phyloP scores from a whole-genome alignment of 805 yeast species.

The Wickerhamomyces sydowiorum region DNA sequence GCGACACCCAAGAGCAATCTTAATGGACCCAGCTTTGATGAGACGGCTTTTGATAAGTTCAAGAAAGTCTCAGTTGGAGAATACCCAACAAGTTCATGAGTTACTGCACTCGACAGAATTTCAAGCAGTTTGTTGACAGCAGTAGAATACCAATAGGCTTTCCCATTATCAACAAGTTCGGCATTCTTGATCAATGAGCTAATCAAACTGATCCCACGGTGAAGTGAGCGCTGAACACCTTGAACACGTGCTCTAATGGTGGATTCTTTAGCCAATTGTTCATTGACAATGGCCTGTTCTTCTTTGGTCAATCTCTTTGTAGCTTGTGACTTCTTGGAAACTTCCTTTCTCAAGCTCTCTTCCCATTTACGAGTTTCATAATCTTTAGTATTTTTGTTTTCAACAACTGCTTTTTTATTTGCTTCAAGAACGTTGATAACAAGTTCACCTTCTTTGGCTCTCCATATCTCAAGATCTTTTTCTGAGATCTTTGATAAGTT shows the following conservation, averaged over 20 bases:
- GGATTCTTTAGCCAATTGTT: constrained; percentile 60
- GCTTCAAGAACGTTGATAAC: constrained; percentile 57
- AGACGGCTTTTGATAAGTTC: constrained; percentile 44
- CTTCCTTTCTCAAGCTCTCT: constrained; percentile 68
- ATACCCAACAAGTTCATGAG: constrained; percentile 34
- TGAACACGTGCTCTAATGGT: constrained; percentile 45
- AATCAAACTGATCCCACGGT: constrained; percentile 49
- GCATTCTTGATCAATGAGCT: constrained; percentile 47
- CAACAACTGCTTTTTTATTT: constrained; percentile 37
- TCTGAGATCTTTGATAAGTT: constrained; percentile 36
- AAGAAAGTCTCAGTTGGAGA: constrained; percentile 46
- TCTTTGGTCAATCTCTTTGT: constrained; percentile 66
- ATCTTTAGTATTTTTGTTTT: constrained; percentile 73
- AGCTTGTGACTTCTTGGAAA: constrained; percentile 48
- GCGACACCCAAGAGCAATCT: constrained; percentile 62
- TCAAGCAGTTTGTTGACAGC: constrained; percentile 48
- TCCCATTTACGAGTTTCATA: constrained; percentile 91
- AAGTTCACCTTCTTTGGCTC: constrained; percentile 60
- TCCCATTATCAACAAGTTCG: constrained; percentile 55
- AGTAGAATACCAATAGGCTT: constrained; percentile 63
- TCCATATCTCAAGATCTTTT: constrained; percentile 58
- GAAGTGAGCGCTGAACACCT: constrained; percentile 28
- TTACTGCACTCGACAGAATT: constrained; percentile 32
- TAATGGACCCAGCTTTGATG: constrained; percentile 44
- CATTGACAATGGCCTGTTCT: constrained; percentile 57